A percentile compares a stretch with the other conserved stretches of the same genome.
Evolutionary conservation across 164 flowering plant species (phyloP).

Genomic region (Tetrastigma voinierianum): DNA sequence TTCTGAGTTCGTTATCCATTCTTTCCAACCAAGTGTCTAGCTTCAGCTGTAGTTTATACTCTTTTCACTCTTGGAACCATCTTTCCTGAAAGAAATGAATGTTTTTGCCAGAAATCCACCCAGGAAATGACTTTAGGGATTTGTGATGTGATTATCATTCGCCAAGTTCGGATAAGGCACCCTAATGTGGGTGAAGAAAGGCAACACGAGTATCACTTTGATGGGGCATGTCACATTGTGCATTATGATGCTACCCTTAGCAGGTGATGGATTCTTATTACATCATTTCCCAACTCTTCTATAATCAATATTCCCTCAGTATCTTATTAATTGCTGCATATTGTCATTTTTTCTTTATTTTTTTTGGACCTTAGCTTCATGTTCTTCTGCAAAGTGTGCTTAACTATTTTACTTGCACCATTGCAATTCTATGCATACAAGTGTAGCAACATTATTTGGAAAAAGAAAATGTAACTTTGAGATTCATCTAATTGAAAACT

Average conservation of each 20-base stretch:
- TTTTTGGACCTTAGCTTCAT: not conserved
- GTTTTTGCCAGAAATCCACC: not conserved
- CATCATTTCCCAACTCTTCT: not conserved
- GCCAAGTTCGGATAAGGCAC: not conserved
- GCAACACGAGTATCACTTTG: not conserved
- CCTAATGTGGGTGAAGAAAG: not conserved
- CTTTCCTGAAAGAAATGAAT: not conserved
- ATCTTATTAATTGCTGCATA: too few relatives aligned
- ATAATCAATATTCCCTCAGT: too few relatives aligned
- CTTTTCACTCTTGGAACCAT: not conserved
- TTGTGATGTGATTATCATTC: not conserved
- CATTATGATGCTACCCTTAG: too few relatives aligned
- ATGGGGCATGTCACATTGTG: not conserved
- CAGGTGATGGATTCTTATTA: not conserved
- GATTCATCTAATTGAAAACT: not conserved
- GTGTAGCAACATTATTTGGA: not conserved
- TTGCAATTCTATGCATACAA: not conserved
- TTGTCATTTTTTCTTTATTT: not conserved
- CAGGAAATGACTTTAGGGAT: not conserved
- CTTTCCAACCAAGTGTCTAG: not conserved
- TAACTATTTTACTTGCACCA: not conserved
- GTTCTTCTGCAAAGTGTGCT: slow-evolving; percentile 4
- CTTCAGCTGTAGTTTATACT: not conserved
- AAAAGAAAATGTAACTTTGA: not conserved
- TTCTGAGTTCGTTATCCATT: not conserved